These are phyloP conservation scores for Juncus effusus DNA, from an alignment of 176 grass and related monocot genomes.

Conservation along the genomic window DNA sequence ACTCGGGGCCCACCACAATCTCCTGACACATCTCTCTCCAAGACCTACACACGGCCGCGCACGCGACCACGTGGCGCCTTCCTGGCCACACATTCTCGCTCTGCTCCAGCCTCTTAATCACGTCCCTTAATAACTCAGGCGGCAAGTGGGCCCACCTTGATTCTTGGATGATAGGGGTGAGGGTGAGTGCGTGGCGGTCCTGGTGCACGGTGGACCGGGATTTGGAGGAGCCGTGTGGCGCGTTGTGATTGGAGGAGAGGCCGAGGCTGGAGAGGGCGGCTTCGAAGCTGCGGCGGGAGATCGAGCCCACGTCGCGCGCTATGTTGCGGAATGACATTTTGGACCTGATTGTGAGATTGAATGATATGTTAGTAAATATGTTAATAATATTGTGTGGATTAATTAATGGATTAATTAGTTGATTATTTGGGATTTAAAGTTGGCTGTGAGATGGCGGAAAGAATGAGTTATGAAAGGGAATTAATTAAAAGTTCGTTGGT, in stretches of 20 bases:
- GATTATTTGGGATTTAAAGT: too few species aligned
- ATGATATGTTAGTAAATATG: too few species aligned
- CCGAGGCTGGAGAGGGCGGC: constrained; percentile 74
- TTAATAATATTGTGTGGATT: too few species aligned
- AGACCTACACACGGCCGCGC: constrained; percentile 87
- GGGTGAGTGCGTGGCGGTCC: constrained; percentile 28
- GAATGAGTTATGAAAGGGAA: too few species aligned
- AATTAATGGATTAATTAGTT: too few species aligned
- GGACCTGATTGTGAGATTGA: too few species aligned
- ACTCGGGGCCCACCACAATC: constrained; percentile 85
- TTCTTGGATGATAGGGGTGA: constrained; percentile 41
- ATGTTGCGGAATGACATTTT: constrained; percentile 95
- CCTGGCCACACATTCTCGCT: constrained; percentile 83
- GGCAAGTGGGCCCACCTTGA: constrained; percentile 82
- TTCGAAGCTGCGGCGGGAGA: constrained; percentile 86
- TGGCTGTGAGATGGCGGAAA: too few species aligned
- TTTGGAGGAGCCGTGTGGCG: too few species aligned
- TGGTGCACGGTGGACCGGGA: constrained; percentile 49
- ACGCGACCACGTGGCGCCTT: constrained; percentile 69
- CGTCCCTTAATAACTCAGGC: constrained; percentile 83
- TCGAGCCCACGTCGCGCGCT: constrained; percentile 78
- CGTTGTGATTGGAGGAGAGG: constrained; percentile 13
- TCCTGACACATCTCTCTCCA: constrained; percentile 99
- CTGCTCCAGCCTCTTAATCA: constrained; percentile 71
- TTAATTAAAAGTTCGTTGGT: too few species aligned